Conservation (phyloP, 306 rosid species). For the Cicer cuneatum region DNA sequence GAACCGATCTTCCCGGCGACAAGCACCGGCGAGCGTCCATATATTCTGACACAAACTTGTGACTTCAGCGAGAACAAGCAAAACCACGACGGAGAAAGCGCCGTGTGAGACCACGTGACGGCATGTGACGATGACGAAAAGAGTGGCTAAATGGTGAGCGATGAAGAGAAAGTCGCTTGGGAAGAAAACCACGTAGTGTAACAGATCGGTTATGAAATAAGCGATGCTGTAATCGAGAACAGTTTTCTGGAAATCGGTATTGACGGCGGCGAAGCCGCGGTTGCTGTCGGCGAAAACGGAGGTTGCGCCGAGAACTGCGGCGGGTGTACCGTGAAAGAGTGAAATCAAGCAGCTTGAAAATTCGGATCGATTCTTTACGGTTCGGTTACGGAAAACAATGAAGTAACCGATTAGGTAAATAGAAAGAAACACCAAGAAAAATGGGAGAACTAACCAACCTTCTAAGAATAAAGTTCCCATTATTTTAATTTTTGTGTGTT, state of each 20-base stretch:
- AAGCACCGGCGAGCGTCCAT: constrained; percentile 77
- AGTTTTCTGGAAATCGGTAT: constrained; percentile 57
- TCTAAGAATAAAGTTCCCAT: constrained; percentile 28
- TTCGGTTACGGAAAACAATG: constrained; percentile 65
- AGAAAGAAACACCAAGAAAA: constrained; percentile 59
- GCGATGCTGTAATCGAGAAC: constrained; percentile 91
- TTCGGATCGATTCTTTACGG: constrained; percentile 86
- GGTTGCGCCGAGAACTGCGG: constrained; percentile 55
- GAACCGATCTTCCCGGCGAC: constrained; percentile 50
- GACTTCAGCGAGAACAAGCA: constrained; percentile 76
- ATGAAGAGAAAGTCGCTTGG: constrained; percentile 83
- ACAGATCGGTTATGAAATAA: constrained; percentile 77
- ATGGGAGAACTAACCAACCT: constrained; percentile 27
- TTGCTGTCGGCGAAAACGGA: constrained; percentile 55
- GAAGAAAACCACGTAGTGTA: constrained; percentile 72
- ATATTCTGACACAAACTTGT: constrained; percentile 84
- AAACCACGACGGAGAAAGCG: constrained; percentile 64
- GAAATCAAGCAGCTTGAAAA: constrained; percentile 81
- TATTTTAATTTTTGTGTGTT: background rate
- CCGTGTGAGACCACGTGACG: constrained; percentile 76
- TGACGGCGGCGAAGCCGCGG: constrained; percentile 64
- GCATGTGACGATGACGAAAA: constrained; percentile 87
- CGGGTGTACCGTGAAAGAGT: constrained; percentile 86
- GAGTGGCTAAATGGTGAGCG: constrained; percentile 85
- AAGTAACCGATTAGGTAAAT: constrained; percentile 66